These are phyloP conservation scores for Tetrahymena borealis DNA, from an alignment of 73 alveolate genomes.

Conservation along the genomic window DNA sequence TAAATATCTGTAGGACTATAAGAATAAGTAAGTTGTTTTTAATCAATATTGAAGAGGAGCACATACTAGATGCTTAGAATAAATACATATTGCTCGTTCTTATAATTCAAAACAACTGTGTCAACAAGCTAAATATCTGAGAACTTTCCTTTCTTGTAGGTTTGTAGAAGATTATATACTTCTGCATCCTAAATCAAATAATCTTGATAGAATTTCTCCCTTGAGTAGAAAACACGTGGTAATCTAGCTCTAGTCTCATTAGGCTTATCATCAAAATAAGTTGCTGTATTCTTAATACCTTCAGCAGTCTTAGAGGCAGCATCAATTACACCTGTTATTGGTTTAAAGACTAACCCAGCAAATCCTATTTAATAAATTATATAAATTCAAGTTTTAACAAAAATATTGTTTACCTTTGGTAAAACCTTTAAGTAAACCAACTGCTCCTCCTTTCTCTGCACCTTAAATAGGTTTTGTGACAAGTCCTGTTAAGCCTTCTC, in stretches of 20 bases:
- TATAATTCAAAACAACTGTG: neutral
- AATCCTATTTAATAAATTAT: slow-evolving; percentile 24
- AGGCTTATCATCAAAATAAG: slow-evolving; percentile 58
- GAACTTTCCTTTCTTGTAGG: neutral
- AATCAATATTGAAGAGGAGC: neutral
- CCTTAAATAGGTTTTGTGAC: slow-evolving; percentile 80
- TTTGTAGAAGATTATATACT: slow-evolving; percentile 6
- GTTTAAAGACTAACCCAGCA: slow-evolving; percentile 85
- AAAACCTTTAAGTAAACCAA: slow-evolving; percentile 89
- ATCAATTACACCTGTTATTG: slow-evolving; percentile 87
- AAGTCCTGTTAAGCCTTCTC: slow-evolving; percentile 77
- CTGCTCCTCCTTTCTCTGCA: slow-evolving; percentile 75
- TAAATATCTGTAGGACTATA: neutral
- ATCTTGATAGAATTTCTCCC: slow-evolving; percentile 3
- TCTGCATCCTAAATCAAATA: slow-evolving; percentile 22
- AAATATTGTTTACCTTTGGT: slow-evolving; percentile 70
- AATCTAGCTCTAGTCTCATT: slow-evolving; percentile 71
- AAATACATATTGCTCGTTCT: neutral
- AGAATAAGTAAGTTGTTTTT: neutral
- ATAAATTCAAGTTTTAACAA: neutral
- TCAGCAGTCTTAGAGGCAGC: slow-evolving; percentile 84
- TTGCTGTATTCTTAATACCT: slow-evolving; percentile 85
- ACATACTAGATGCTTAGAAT: neutral
- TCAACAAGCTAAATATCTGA: neutral
- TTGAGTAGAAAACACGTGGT: slow-evolving; percentile 86